Evolutionary conservation across 305 asterid species (phyloP), one percentile per base, ranked within the genome.

Genomic region (Fraxinus latifolia): DNA sequence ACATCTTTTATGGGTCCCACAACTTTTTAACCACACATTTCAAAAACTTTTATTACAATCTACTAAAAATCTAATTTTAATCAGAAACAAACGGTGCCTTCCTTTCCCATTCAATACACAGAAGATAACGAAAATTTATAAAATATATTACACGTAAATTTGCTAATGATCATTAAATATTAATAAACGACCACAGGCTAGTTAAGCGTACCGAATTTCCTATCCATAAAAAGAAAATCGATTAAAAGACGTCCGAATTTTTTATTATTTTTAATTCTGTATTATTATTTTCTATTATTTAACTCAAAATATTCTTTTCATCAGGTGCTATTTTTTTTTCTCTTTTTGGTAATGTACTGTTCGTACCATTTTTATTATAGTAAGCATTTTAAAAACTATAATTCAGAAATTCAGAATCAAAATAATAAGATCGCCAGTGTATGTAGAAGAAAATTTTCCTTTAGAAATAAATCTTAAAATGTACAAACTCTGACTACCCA

Each of bases 401-500:
- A 37, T 29, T 58, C 21, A 50, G 73, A 81, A 76, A 72, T 65
- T 34, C 74, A 78, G 25, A 80, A 77, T 78, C 72, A 50, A 75
- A 78, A 32, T 79, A 29, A 84, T 67, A 62, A 86, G 47, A 71
- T 34, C 36, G 19, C 29, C 47, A 80, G 47, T 77, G 72, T 60
- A 65, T 32, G 77, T 31, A 74, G 78, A 17, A 74, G 78, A 17
- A 75, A 81, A 11, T 77, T 32, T 87, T 55, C 76, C 39, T 55
- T 36, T 42, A 47, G 74, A 58, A 74, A 86, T 83, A 88, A 89
- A 86, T 87, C 62, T 37, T 84, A 85, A 87, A 86, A 89, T 89
- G 60, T 92, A 91, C 93, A 92, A 78, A 82, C 79, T 62, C 42
- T 76, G 70, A 73, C 76, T 33, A 8, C 74, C 74, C 21, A 79